Percentiles rank a stretch among this genome's conserved stretches.
Evolutionary conservation across 2,329 filamentous ascomycete species (phyloP).

Genomic region (Venturiaceae sp.): DNA sequence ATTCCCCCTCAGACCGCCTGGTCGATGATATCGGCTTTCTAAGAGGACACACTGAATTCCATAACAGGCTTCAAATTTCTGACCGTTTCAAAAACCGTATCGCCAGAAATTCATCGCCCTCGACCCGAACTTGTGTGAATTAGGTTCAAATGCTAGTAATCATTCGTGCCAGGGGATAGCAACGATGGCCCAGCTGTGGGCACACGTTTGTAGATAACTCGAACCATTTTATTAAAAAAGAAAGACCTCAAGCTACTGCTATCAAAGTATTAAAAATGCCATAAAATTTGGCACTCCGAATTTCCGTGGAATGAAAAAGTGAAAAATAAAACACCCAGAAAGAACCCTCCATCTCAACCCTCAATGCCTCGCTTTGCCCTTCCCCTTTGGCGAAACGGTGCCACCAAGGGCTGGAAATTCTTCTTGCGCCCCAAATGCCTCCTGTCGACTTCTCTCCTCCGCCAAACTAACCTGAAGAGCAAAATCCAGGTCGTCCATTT

Average conservation of each 20-base stretch:
- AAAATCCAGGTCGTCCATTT: slow-evolving; percentile 50
- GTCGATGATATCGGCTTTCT: no score
- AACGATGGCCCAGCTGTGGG: no score
- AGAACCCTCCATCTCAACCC: not conserved
- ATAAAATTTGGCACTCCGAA: no score
- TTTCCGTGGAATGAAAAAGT: no score
- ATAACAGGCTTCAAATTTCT: no score
- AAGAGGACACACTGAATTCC: no score
- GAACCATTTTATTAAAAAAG: not conserved
- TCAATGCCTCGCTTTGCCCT: slow-evolving; percentile 2
- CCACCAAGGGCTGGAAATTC: slow-evolving; percentile 2
- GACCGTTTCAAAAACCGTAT: no score
- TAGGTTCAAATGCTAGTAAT: no score
- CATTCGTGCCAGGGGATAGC: no score
- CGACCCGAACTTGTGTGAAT: no score
- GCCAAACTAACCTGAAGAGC: slow-evolving; percentile 53
- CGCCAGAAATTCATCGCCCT: no score
- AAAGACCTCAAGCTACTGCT: not conserved
- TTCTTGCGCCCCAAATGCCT: not conserved
- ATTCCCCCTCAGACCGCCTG: no score
- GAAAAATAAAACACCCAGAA: not conserved
- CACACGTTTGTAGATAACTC: not conserved
- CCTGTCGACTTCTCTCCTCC: slow-evolving; percentile 43
- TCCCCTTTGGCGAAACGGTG: not conserved
- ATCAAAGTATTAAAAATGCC: not conserved